phyloP scores from a whole-genome alignment of 2,329 filamentous ascomycete genomes.

The Aureobasidium sp. region DNA sequence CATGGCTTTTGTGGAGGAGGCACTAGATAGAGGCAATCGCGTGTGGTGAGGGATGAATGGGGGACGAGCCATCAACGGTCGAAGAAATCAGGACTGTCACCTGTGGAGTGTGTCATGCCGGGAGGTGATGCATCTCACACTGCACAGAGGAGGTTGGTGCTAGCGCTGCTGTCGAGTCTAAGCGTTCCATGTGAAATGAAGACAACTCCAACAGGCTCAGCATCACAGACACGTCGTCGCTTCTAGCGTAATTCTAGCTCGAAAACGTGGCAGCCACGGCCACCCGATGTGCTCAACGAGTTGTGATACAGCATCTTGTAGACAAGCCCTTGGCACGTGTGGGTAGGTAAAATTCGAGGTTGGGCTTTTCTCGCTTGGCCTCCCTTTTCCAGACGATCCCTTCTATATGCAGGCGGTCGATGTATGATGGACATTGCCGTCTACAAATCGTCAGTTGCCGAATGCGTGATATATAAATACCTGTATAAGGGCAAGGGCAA shows the following conservation, averaged over 20 bases:
- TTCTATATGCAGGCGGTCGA: neutral
- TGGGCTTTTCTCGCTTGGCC: constrained; percentile 3
- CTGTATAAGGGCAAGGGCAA: neutral
- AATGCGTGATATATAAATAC: neutral
- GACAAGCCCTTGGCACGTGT: neutral
- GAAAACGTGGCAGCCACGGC: constrained; percentile 11
- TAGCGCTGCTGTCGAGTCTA: constrained; percentile 10
- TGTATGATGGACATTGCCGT: neutral
- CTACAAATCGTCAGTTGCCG: neutral
- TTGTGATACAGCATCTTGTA: neutral
- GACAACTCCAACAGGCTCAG: neutral
- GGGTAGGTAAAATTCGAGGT: neutral
- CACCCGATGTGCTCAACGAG: neutral
- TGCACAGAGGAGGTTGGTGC: neutral
- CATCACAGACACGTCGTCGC: neutral
- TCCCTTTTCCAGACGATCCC: neutral
- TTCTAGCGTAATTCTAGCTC: constrained; percentile 13
- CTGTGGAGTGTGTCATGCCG: neutral
- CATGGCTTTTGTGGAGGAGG: neutral
- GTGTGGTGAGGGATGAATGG: neutral
- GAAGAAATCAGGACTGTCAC: neutral
- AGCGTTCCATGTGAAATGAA: constrained; percentile 8
- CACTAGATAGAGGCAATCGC: constrained; percentile 10
- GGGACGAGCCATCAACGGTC: constrained; percentile 10
- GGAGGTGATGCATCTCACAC: neutral